Percentiles rank a stretch among this genome's conserved stretches.
Conservation (phyloP, 768 basidiomycete genomes). For the Lactifluus volemus region DNA sequence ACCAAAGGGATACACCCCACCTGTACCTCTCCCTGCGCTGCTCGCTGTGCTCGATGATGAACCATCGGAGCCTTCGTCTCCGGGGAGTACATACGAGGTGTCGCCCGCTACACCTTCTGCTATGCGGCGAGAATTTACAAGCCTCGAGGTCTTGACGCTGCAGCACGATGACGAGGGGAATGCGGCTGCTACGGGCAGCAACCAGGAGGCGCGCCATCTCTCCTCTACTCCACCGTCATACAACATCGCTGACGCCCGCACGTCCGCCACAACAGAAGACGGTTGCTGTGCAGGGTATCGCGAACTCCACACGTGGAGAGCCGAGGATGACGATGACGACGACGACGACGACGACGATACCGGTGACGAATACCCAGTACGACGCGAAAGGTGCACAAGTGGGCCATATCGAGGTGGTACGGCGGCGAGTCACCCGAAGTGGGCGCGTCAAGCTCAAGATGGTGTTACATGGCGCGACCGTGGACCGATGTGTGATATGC, state of each 20-base stretch:
- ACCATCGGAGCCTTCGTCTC: slow-evolving; percentile 7
- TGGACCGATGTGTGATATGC: slow-evolving; percentile 18
- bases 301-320: not conserved
- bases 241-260: not conserved
- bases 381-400: slow-evolving; percentile 10
- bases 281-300: not conserved
- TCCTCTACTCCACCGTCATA: slow-evolving; percentile 1
- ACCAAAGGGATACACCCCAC: not conserved
- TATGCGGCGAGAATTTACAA: slow-evolving; percentile 11
- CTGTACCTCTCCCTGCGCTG: not conserved
- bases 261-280: slow-evolving; percentile 10
- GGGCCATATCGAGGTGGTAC: slow-evolving; percentile 14
- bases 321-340: not conserved
- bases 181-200: not conserved
- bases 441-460: slow-evolving; percentile 21
- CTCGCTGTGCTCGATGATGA: slow-evolving; percentile 5
- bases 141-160: slow-evolving; percentile 6
- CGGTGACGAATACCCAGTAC: not conserved
- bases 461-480: slow-evolving; percentile 12
- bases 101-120: not conserved
- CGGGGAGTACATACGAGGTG: slow-evolving; percentile 14
- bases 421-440: slow-evolving; percentile 18
- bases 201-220: slow-evolving; percentile 16
- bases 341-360: not conserved
- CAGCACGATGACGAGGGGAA: not conserved